Evolutionary conservation across 2,329 filamentous ascomycete species (phyloP).

Genomic region (Talaromyces amestolkiae): DNA sequence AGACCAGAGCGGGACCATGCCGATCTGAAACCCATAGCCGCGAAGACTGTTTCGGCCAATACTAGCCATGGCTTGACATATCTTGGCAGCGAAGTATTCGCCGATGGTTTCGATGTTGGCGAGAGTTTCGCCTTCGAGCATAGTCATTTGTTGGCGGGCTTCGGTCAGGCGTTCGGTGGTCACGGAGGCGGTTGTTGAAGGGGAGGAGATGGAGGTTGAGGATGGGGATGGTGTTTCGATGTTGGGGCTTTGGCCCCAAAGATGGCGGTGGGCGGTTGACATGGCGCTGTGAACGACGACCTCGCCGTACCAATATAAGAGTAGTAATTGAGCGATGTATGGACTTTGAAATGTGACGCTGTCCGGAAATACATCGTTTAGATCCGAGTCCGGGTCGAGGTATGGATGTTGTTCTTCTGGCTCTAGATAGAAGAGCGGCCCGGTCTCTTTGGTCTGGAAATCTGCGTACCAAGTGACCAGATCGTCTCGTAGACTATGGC

Average conservation of each 20-base stretch:
- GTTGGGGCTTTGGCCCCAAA: neutral
- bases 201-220: neutral
- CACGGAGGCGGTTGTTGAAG: neutral
- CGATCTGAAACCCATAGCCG: conserved; percentile 19
- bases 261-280: conserved; percentile 13
- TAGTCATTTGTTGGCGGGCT: conserved; percentile 1
- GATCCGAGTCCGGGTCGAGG: conserved; percentile 16
- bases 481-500: conserved; percentile 14
- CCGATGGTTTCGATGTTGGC: conserved; percentile 11
- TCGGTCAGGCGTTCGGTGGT: conserved; percentile 4
- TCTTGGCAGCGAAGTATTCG: conserved; percentile 19
- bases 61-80: conserved; percentile 19
- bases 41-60: conserved; percentile 18
- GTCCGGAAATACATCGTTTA: conserved; percentile 16
- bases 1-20: conserved; percentile 17
- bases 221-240: neutral
- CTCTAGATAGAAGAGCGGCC: conserved; percentile 17
- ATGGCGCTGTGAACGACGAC: conserved; percentile 19
- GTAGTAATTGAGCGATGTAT: conserved; percentile 17
- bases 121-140: conserved; percentile 7
- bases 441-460: conserved; percentile 16
- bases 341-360: conserved; percentile 16
- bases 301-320: conserved; percentile 20
- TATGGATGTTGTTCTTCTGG: conserved; percentile 19
- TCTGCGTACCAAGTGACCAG: conserved; percentile 16